phyloP scores from a whole-genome alignment of 2,329 filamentous ascomycete species.

The Aspergillus sp. region DNA sequence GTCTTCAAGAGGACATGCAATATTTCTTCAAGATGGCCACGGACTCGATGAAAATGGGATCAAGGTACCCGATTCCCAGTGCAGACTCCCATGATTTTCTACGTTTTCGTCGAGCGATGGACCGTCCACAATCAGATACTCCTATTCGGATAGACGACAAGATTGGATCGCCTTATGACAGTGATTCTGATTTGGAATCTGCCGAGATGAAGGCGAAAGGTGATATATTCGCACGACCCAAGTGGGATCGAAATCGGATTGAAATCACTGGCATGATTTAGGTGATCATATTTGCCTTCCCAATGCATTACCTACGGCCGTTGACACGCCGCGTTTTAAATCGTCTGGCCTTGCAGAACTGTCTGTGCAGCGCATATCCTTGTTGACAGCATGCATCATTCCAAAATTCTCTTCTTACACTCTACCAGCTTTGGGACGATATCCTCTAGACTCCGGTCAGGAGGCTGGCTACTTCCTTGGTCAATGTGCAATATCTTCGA shows the following conservation, averaged over 20 bases:
- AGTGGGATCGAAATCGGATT: slow-evolving; percentile 22
- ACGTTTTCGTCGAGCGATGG: slow-evolving; percentile 21
- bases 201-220: too few relatives aligned
- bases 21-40: slow-evolving; percentile 27
- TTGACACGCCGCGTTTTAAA: background rate
- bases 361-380: too few relatives aligned
- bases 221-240: slow-evolving; percentile 12
- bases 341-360: background rate
- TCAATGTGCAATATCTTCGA: too few relatives aligned
- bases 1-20: slow-evolving; percentile 37
- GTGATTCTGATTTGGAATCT: slow-evolving; percentile 19
- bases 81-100: slow-evolving; percentile 27
- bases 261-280: slow-evolving; percentile 27
- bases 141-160: slow-evolving; percentile 11
- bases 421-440: too few relatives aligned
- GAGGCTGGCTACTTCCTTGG: too few relatives aligned
- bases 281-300: slow-evolving; percentile 1
- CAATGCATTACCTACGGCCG: background rate
- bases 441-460: too few relatives aligned
- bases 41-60: slow-evolving; percentile 26
- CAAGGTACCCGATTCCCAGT: slow-evolving; percentile 28
- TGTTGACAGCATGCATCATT: too few relatives aligned
- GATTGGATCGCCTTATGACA: slow-evolving; percentile 14
- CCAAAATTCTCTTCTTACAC: too few relatives aligned
- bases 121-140: slow-evolving; percentile 13